These are phyloP conservation scores for Fusarium sterilihyphosum DNA, from an alignment of 2,329 filamentous ascomycete species.

Conservation along the genomic window DNA sequence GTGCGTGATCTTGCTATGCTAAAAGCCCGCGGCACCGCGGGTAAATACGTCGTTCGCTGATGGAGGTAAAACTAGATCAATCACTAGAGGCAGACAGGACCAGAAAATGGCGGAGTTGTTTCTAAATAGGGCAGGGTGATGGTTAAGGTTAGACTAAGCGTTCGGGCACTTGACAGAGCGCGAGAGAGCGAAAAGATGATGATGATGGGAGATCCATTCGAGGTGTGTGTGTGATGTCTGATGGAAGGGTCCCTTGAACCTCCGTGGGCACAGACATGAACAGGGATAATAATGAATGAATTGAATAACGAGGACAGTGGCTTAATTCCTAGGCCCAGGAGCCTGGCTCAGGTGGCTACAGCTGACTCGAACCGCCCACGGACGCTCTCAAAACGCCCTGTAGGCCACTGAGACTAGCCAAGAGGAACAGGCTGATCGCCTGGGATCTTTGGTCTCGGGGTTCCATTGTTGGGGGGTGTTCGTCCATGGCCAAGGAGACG, in stretches of 20 bases:
- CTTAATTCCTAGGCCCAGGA: constrained; percentile 39
- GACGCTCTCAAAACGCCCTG: constrained; percentile 17
- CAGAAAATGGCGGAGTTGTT: constrained; percentile 5
- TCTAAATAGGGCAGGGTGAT: constrained; percentile 5
- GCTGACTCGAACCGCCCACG: constrained; percentile 41
- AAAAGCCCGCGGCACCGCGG: background rate
- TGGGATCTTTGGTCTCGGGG: constrained; percentile 11
- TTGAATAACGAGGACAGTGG: constrained; percentile 4
- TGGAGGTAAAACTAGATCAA: background rate
- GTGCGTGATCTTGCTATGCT: background rate
- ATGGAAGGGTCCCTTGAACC: background rate
- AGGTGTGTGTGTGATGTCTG: background rate
- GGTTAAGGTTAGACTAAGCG: constrained; percentile 4
- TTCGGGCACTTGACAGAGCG: constrained; percentile 10
- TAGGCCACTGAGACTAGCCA: constrained; percentile 13
- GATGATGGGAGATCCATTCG: constrained; percentile 10
- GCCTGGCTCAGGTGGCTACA: constrained; percentile 41
- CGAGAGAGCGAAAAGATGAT: constrained; percentile 15
- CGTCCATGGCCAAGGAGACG: constrained; percentile 41
- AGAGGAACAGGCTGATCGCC: constrained; percentile 12
- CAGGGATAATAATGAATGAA: constrained; percentile 12
- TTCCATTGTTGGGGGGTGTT: constrained; percentile 22
- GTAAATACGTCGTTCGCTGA: background rate
- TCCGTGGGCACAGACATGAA: background rate
- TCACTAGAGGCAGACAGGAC: background rate